Evolutionary conservation across 805 yeast genomes (phyloP).

Genomic region (Kodamaea hsintzibuensis): DNA sequence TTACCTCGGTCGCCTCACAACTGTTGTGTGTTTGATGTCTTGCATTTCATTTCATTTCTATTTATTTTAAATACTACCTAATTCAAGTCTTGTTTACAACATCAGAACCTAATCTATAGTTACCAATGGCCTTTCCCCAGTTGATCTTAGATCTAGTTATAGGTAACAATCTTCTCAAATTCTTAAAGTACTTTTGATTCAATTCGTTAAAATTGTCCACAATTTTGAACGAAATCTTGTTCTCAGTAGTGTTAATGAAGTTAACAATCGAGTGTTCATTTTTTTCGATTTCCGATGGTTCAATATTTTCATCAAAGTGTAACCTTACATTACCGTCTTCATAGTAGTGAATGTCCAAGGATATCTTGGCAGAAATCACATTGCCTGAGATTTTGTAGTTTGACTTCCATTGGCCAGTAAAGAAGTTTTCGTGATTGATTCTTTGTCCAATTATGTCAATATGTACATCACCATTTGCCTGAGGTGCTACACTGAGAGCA

Average conservation of each 20-base stretch:
- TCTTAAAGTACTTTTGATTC: conserved; percentile 81
- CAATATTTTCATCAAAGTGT: conserved; percentile 43
- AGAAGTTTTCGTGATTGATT: conserved; percentile 72
- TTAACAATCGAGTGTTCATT: conserved; percentile 39
- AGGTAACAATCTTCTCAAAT: conserved; percentile 86
- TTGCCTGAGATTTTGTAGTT: conserved; percentile 47
- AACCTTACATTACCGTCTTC: conserved; percentile 96
- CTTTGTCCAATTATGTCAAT: conserved; percentile 70
- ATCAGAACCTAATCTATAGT: conserved; percentile 82
- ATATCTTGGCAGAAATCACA: conserved; percentile 52
- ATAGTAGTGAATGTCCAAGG: conserved; percentile 82
- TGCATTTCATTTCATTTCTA: conserved; percentile 3
- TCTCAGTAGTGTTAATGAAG: conserved; percentile 58
- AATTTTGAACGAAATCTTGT: conserved; percentile 56
- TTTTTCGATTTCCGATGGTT: conserved; percentile 6
- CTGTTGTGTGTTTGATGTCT: background rate
- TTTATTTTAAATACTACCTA: background rate
- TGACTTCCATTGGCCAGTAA: conserved; percentile 89
- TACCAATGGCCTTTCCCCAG: conserved; percentile 94
- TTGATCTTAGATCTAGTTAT: conserved; percentile 87
- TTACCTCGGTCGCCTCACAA: background rate
- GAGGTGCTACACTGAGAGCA: conserved; percentile 46
- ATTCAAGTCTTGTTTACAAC: conserved; percentile 45
- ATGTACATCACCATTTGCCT: conserved; percentile 29
- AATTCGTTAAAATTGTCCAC: conserved; percentile 65